Evolutionary conservation across 306 rosid genomes (phyloP).

Genomic region (Bauhinia variegata): DNA sequence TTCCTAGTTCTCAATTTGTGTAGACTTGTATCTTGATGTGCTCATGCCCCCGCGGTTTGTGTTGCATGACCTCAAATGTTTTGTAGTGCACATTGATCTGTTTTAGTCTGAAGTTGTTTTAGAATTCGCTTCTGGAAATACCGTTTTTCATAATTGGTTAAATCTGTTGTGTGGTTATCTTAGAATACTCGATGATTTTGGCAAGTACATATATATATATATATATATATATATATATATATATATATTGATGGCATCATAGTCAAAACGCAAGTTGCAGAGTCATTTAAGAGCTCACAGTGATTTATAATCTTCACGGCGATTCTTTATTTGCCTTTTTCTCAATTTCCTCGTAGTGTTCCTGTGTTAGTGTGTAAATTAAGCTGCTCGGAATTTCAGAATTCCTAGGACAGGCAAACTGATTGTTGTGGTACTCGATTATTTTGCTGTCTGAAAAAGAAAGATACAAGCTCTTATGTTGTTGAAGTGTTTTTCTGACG

Average conservation of each 20-base stretch:
- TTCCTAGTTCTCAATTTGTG: neutral
- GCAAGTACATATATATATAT: too few species aligned
- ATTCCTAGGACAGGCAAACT: conserved; percentile 22
- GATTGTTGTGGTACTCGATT: conserved; percentile 10
- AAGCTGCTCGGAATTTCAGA: conserved; percentile 23
- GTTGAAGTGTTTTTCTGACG: conserved; percentile 9
- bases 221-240: too few species aligned
- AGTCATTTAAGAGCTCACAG: neutral
- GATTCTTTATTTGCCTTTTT: conserved; percentile 17
- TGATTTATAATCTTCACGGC: neutral
- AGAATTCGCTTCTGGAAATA: neutral
- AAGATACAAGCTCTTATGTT: neutral
- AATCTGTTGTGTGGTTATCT: conserved; percentile 28
- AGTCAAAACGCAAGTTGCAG: conserved; percentile 4
- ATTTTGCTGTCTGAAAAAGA: neutral
- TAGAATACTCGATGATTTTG: neutral
- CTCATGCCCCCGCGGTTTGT: conserved; percentile 7
- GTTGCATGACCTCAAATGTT: conserved; percentile 15
- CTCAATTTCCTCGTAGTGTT: neutral
- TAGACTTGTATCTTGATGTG: conserved; percentile 15
- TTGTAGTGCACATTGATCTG: neutral
- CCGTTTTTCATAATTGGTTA: neutral
- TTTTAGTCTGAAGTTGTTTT: neutral
- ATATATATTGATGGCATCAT: neutral
- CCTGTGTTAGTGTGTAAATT: neutral